Percentiles rank a stretch among this genome's conserved stretches.
Conservation (phyloP, 768 basidiomycete genomes). For the Serpula lacrymans region DNA sequence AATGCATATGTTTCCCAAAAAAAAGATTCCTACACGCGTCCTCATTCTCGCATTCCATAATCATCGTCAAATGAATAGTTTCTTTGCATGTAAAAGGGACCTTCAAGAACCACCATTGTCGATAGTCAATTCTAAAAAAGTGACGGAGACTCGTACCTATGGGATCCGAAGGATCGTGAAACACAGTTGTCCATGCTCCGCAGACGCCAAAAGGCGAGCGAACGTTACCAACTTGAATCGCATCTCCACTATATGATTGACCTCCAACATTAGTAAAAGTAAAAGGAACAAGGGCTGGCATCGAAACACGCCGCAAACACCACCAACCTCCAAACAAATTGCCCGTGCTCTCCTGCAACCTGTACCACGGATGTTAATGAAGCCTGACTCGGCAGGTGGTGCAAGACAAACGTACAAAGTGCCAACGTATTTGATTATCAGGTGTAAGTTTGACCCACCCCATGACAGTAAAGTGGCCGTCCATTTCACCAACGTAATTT, state of each 20-base stretch:
- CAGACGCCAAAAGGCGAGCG: conserved; percentile 59
- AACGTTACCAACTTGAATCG: conserved; percentile 57
- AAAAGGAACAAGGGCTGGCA: neutral
- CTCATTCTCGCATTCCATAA: too few species aligned
- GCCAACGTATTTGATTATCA: conserved; percentile 59
- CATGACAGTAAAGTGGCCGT: conserved; percentile 44
- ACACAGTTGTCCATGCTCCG: conserved; percentile 49
- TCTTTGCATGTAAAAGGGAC: too few species aligned
- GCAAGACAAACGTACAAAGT: conserved; percentile 46
- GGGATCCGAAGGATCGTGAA: conserved; percentile 45
- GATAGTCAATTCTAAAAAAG: too few species aligned
- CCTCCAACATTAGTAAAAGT: neutral
- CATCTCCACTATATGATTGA: conserved; percentile 45
- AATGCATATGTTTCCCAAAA: too few species aligned
- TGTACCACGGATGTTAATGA: conserved; percentile 24
- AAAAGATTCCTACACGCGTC: too few species aligned
- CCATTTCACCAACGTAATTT: conserved; percentile 50
- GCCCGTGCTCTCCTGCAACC: conserved; percentile 49
- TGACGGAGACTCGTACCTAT: too few species aligned
- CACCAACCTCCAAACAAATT: conserved; percentile 55
- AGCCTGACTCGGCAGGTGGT: conserved; percentile 6
- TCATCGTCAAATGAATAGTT: too few species aligned
- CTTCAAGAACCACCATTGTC: too few species aligned
- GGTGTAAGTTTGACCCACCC: conserved; percentile 55
- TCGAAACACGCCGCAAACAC: neutral